Conservation (phyloP, 768 basidiomycete genomes). For the Nidula microcarpa region DNA sequence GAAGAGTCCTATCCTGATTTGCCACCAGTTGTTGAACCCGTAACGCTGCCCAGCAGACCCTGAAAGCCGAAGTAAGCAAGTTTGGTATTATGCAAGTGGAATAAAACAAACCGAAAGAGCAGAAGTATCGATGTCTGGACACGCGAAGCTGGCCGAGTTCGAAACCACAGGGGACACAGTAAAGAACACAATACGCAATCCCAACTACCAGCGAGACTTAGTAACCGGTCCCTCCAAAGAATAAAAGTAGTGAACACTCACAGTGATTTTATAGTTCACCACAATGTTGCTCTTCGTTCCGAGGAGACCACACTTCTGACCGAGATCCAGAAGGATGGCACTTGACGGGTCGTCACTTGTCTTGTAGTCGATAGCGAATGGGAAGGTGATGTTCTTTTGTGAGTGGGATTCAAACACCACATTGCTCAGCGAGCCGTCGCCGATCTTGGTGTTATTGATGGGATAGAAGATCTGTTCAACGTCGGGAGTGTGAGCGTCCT, state of each 20-base stretch:
- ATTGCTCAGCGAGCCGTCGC: slow-evolving; percentile 50
- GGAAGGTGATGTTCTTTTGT: slow-evolving; percentile 70
- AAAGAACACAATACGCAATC: slow-evolving; percentile 60
- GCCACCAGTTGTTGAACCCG: slow-evolving; percentile 3
- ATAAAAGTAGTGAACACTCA: slow-evolving; percentile 21
- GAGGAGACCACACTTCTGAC: slow-evolving; percentile 54
- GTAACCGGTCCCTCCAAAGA: background rate
- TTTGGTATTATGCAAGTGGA: background rate
- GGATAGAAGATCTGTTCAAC: slow-evolving; percentile 65
- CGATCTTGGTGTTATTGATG: slow-evolving; percentile 65
- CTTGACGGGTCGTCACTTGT: slow-evolving; percentile 46
- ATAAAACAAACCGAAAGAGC: slow-evolving; percentile 22
- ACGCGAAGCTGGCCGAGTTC: slow-evolving; percentile 57
- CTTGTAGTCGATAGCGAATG: slow-evolving; percentile 66
- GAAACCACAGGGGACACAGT: slow-evolving; percentile 65
- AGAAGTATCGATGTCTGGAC: slow-evolving; percentile 44
- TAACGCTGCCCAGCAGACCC: background rate
- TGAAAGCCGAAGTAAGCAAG: background rate
- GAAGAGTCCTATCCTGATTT: background rate
- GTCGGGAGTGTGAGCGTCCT: background rate
- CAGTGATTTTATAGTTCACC: slow-evolving; percentile 67
- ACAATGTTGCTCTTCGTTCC: slow-evolving; percentile 47
- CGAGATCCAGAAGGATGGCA: slow-evolving; percentile 58
- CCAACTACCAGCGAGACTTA: slow-evolving; percentile 40
- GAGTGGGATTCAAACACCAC: slow-evolving; percentile 48